Percentiles rank a stretch among this genome's conserved stretches.
Conservation (phyloP, 768 basidiomycete genomes). For the Brasilioporus rufonigricans region DNA sequence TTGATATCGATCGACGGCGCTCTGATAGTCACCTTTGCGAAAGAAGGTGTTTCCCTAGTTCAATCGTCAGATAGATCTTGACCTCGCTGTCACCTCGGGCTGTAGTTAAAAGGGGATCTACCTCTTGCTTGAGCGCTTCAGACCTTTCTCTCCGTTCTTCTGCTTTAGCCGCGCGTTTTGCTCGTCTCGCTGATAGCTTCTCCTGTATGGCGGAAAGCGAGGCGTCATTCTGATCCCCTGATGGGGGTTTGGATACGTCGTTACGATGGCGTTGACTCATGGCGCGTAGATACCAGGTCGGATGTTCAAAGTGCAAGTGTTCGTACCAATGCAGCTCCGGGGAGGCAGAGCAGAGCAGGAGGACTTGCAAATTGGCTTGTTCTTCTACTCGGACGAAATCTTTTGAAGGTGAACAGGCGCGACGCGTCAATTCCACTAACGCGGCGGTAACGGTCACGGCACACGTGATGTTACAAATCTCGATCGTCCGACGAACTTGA, state of each 20-base stretch:
- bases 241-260: neutral
- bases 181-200: neutral
- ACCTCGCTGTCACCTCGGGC: no score
- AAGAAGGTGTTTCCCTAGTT: slow-evolving; percentile 42
- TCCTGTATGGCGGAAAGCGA: neutral
- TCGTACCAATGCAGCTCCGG: no score
- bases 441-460: no score
- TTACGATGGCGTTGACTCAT: neutral
- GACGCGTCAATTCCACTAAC: no score
- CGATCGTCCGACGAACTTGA: no score
- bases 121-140: slow-evolving; percentile 29
- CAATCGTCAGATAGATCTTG: slow-evolving; percentile 12
- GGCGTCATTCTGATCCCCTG: neutral
- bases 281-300: no score
- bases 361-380: no score
- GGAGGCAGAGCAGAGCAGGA: no score
- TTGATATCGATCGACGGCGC: slow-evolving; percentile 38
- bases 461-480: no score
- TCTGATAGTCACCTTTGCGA: slow-evolving; percentile 35
- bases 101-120: neutral
- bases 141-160: slow-evolving; percentile 14
- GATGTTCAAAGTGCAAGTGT: no score
- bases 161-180: slow-evolving; percentile 13
- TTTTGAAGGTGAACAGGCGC: no score
- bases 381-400: no score